Percentiles rank a stretch among this genome's conserved stretches.
Evolutionary conservation across 1,284 basidiomycete genomes (phyloP).

Genomic region (Testicularia cyperi): DNA sequence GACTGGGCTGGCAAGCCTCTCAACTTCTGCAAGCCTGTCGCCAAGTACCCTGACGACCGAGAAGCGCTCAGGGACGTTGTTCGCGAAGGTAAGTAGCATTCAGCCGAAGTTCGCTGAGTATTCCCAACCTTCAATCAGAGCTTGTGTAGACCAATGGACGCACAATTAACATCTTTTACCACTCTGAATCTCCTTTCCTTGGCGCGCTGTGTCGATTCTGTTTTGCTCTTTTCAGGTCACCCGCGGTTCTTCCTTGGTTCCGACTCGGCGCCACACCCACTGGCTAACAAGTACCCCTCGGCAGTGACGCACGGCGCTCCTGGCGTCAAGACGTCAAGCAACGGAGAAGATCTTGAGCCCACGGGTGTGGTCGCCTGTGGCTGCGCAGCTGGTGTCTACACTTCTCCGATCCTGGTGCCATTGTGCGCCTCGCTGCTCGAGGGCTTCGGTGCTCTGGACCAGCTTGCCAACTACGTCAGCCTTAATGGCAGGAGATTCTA

Average conservation of each 20-base stretch:
- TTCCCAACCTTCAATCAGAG: too few species aligned
- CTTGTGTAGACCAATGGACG: too few species aligned
- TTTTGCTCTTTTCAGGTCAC: constrained; percentile 79
- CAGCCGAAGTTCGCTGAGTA: too few species aligned
- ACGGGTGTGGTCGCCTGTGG: constrained; percentile 46
- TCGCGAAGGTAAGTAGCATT: constrained; percentile 53
- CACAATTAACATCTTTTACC: too few species aligned
- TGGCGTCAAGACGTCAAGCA: constrained; percentile 19
- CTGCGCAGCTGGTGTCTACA: constrained; percentile 59
- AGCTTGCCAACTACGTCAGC: constrained; percentile 51
- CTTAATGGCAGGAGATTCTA: constrained; percentile 56
- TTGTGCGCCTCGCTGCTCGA: constrained; percentile 59
- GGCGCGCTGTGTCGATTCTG: too few species aligned
- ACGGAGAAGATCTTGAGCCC: constrained; percentile 26
- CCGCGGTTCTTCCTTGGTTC: constrained; percentile 96
- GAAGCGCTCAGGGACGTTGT: constrained; percentile 80
- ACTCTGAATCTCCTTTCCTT: too few species aligned
- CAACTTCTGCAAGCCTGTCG: constrained; percentile 97
- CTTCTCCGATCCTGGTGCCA: constrained; percentile 54
- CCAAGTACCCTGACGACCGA: constrained; percentile 91
- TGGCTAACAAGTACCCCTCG: constrained; percentile 72
- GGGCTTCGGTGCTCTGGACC: constrained; percentile 55
- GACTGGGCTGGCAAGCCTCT: constrained; percentile 95
- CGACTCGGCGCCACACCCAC: constrained; percentile 91
- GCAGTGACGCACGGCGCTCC: constrained; percentile 44